Evolutionary conservation across 1,284 basidiomycete species (phyloP), one percentile per base, ranked within the genome.

Genomic region (Trichosporon inkin): DNA sequence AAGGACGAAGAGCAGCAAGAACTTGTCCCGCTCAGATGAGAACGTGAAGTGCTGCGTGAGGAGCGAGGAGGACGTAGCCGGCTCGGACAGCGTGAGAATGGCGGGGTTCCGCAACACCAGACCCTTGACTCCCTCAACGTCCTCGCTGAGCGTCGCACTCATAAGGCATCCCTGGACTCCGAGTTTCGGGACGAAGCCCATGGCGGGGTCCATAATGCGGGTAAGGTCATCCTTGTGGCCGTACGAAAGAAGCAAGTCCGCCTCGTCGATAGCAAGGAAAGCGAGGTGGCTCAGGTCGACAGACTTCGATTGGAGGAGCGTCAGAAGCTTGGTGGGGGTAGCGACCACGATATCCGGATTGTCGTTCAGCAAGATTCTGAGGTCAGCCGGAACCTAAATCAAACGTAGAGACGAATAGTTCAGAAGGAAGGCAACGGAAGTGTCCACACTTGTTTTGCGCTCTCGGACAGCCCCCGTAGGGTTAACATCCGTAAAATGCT

Each of bases 121-220:
- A 5, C 92, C 91, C 75, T 96, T 95, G 59, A 99, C 81, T 63
- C 86, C 83, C 70, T 93, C 89, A 4, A 99, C 91, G 70, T 99
- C 96, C 68, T 93, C 89, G 17, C 92, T 94, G 86, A 99, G 89
- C 0, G 96, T 99, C 3, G 96, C 96, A 73, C 90, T 93, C 92
- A 99, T 97, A 53, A 99, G 81, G 77, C 95, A 95, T 8, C 90
- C 91, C 76, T 99, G 96, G 69, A 89, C 92, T 24, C 77, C 78
- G 47, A 95, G 84, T 70, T 88, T 89, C 13, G 95, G 93, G 6
- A 99, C 82, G 69, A 84, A 87, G 52, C 78, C 79, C 41, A 71
- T 75, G 2, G 70, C 71, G 0, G 79, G 77, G 55, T 82, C 83
- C 66, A 97, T 86, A 53, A 99, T 89, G 59, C 89, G 84, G 39